These are phyloP conservation scores for Phytophthora cryptogea DNA, from an alignment of 352 stramenopile species.

Conservation along the genomic window DNA sequence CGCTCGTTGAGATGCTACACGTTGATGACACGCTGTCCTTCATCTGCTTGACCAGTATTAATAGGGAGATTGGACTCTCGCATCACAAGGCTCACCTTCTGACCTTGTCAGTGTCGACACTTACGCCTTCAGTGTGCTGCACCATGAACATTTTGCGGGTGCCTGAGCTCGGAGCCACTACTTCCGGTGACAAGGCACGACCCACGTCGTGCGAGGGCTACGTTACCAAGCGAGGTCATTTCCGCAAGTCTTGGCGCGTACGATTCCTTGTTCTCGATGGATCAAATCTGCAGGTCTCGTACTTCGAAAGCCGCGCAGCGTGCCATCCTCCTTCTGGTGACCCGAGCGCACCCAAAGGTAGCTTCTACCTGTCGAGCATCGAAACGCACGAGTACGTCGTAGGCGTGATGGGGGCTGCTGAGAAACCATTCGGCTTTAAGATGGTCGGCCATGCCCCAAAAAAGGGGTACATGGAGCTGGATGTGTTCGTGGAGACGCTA, in stretches of 20 bases:
- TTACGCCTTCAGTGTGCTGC: slow-evolving; percentile 1
- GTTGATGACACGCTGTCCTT: not conserved
- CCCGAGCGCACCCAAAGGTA: slow-evolving; percentile 48
- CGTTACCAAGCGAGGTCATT: slow-evolving; percentile 85
- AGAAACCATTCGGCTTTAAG: slow-evolving; percentile 86
- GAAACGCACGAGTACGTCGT: slow-evolving; percentile 83
- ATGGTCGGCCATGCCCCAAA: slow-evolving; percentile 78
- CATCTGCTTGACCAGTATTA: slow-evolving; percentile 16
- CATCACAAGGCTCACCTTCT: slow-evolving; percentile 12
- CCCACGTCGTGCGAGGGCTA: slow-evolving; percentile 86
- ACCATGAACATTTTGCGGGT: slow-evolving; percentile 73
- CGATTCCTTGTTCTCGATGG: slow-evolving; percentile 81
- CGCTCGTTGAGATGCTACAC: slow-evolving; percentile 19
- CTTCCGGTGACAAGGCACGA: slow-evolving; percentile 43
- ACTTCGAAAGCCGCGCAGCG: slow-evolving; percentile 77
- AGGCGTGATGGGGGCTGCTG: slow-evolving; percentile 61
- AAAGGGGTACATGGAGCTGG: slow-evolving; percentile 81
- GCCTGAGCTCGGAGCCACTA: slow-evolving; percentile 24
- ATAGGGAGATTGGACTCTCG: slow-evolving; percentile 18
- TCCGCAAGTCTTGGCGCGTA: slow-evolving; percentile 84
- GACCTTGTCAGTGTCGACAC: not conserved
- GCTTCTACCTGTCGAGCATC: slow-evolving; percentile 77
- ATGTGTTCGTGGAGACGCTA: slow-evolving; percentile 75
- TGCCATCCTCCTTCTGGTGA: slow-evolving; percentile 33
- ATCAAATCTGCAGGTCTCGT: slow-evolving; percentile 65